Base-by-base conservation (phyloP, 2,329 filamentous ascomycete genomes). In the Calonectria multiphialidica region DNA sequence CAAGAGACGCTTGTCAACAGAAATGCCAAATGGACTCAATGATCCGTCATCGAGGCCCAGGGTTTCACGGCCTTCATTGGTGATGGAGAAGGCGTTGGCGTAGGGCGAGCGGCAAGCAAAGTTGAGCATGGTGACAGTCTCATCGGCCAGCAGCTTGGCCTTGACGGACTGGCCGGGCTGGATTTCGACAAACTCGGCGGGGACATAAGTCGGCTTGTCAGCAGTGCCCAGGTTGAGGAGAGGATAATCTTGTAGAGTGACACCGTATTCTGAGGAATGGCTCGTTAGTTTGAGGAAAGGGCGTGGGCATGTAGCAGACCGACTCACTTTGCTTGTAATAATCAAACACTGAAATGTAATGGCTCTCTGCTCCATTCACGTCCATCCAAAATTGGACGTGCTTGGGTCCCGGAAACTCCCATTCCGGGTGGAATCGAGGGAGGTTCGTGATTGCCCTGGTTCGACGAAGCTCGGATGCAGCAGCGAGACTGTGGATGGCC, bases 51-150 rank as follows among this genome's bases (percentile, higher is more conserved):
- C 88, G 2, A 95, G 86, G 2, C 89, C 88, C 25, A 96, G 86
- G 6, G 90, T 84, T 21, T 84, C 74, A 28, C 91, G 87, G 2
- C 90, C 93, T 10, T 88, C 86, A 0, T 81, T 87, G 2, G 88
- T 87, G 76, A 97, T 93, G 0, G 92, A 93, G 1, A 86, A 80
- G 0, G 92, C 93, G 75, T 96, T 97, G 7, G 88, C 84, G 1
- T 87, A 87, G 0, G 94, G 94, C 0, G 84, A 84, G 5, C 93
- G 89, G 68, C 93, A 94, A 1, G 95, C 93, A 80, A 95, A 94
- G 0, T 84, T 84, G 55, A 96, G 91, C 94, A 97, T 96, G 0
- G 84, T 78, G 0, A 88, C 86, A 0, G 93, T 94, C 79, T 96
- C 93, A 0, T 86, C 82, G 0, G 88, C 85, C 0, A 81, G 87